Base-by-base conservation (phyloP, 202 grass and related monocot species). In the Bolboschoenoplectus hybrid region DNA sequence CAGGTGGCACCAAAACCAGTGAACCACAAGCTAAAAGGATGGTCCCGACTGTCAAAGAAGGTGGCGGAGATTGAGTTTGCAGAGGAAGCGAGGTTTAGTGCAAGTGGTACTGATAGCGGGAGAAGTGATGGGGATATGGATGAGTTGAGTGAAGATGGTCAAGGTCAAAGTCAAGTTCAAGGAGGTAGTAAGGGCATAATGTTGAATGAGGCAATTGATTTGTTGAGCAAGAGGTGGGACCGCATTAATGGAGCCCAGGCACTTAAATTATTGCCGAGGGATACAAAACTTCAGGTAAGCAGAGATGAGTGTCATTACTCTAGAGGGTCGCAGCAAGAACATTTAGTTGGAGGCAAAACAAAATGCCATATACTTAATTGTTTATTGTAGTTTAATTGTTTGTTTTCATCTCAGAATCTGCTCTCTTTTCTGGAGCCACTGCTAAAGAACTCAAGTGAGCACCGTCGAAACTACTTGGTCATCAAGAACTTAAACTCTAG, bases 211-310 rank as follows among this genome's bases (percentile, higher is more conserved):
- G 92, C 97, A 82, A 74, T 99, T 84, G 89, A 99, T 80, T 86
- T 99, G 58, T 90, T 99, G 83, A 96, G 93, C 89, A 92, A 96
- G 82, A 79, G 93, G 83, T 99, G 97, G 97, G 97, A 99, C 58
- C 95, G 93, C 81, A 96, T 99, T 82, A 99, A 99, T 92, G 97
- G 93, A 90, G 90, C 92, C 71, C 97, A 99, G 85, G 93, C 97
- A 85, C 89, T 99, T 89, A 92, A 91, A 50, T 85, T 99, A 55
- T 88, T 99, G 89, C 97, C 97, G 32, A 99, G 91, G 90, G 92
- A 99, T 83, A 94, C 93, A 90, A 96, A 94, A 87, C 90, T 99
- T 73, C 90, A 96, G 97, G 97, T 99, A 81, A 79, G 82, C 72
- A 10, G 78, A 36, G 16, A 50, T 40, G 6, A 43, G 8, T 80